Evolutionary conservation across 2,329 filamentous ascomycete genomes (phyloP).

Genomic region (Beauveria brongniartii): DNA sequence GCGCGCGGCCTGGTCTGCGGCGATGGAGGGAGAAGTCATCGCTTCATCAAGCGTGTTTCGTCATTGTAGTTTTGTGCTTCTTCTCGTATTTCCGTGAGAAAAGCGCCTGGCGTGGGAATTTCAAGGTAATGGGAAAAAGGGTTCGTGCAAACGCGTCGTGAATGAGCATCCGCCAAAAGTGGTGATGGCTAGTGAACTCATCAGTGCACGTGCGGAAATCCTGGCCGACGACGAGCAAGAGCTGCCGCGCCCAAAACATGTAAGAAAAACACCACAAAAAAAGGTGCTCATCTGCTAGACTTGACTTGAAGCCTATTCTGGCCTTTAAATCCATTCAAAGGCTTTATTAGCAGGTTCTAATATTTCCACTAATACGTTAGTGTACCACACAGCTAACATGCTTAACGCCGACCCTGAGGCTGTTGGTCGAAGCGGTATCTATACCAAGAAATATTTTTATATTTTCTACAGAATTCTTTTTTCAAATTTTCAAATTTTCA

Average conservation of each 20-base stretch:
- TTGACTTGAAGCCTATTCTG: no score
- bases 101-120: not conserved
- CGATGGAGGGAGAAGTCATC: slow-evolving; percentile 19
- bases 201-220: not conserved
- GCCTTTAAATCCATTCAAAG: no score
- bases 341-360: no score
- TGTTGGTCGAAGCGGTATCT: no score
- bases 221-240: not conserved
- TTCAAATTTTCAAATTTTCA: no score
- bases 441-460: no score
- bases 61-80: not conserved
- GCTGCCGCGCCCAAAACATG: not conserved
- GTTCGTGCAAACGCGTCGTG: not conserved
- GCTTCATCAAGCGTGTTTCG: not conserved
- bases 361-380: no score
- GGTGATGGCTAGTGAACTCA: not conserved
- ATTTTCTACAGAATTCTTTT: no score
- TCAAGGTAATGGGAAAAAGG: not conserved
- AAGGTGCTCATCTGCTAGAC: not conserved
- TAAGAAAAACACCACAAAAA: not conserved
- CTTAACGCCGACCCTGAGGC: no score
- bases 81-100: not conserved
- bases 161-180: not conserved
- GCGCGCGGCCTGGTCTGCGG: slow-evolving; percentile 36
- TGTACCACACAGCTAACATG: no score